These are phyloP conservation scores for Omphalea diandra DNA, from an alignment of 441 rosid genomes.

Conservation along the genomic window DNA sequence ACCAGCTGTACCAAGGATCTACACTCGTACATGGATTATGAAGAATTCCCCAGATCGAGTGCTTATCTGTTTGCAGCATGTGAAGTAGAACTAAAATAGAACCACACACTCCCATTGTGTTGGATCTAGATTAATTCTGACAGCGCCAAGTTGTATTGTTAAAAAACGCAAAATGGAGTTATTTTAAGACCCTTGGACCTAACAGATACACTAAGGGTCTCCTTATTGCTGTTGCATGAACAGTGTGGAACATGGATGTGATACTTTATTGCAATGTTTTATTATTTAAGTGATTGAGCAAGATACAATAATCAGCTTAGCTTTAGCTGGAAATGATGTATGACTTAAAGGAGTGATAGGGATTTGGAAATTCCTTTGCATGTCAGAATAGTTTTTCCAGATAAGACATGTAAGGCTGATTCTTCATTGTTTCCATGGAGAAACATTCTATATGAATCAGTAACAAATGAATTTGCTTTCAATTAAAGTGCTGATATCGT, in stretches of 20 bases:
- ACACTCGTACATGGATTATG: neutral
- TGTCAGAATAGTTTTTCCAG: neutral
- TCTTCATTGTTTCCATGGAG: neutral
- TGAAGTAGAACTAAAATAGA: neutral
- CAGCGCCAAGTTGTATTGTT: neutral
- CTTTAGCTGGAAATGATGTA: neutral
- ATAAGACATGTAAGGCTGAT: neutral
- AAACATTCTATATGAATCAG: slow-evolving; percentile 7
- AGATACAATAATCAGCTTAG: neutral
- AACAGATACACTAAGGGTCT: neutral
- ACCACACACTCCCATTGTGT: neutral
- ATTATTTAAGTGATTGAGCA: neutral
- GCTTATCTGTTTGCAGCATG: slow-evolving; percentile 4
- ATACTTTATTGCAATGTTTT: neutral
- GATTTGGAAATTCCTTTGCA: slow-evolving; percentile 1
- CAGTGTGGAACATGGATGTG: neutral
- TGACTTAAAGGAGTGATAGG: neutral
- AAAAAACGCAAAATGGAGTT: neutral
- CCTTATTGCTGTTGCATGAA: neutral
- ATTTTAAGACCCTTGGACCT: neutral
- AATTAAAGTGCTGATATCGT: neutral
- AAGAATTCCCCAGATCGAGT: neutral
- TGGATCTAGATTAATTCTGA: neutral
- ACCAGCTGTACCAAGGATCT: neutral
- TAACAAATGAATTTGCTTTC: neutral